phyloP scores from a whole-genome alignment of 1,139 yeast genomes.

The Hanseniaspora sp. region DNA sequence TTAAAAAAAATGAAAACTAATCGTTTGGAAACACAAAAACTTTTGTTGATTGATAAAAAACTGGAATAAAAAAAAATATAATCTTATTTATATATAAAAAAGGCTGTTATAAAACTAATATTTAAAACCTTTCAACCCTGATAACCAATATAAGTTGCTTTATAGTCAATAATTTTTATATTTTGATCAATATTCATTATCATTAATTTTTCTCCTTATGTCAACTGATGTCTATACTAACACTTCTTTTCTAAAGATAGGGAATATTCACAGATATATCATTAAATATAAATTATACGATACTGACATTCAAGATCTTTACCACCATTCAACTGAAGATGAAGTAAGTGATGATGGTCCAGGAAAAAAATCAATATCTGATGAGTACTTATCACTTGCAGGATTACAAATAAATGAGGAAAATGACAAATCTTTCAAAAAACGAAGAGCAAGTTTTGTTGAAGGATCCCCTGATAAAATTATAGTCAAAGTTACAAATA shows the following conservation, averaged over 20 bases:
- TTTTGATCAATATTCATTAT: not conserved
- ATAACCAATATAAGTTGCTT: too few relatives aligned
- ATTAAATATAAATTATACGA: constrained; percentile 37
- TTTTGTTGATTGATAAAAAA: too few relatives aligned
- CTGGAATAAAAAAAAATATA: too few relatives aligned
- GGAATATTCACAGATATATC: constrained; percentile 45
- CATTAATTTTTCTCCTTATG: not conserved
- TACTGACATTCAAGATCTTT: constrained; percentile 19
- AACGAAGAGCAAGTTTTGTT: constrained; percentile 22
- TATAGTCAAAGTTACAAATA: constrained; percentile 62
- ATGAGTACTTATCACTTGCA: too few relatives aligned
- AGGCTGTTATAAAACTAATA: too few relatives aligned
- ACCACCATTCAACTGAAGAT: not conserved
- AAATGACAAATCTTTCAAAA: not conserved
- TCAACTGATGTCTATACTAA: not conserved
- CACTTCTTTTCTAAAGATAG: constrained; percentile 39
- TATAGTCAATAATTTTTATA: too few relatives aligned
- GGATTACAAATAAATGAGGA: not conserved
- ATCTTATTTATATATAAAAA: too few relatives aligned
- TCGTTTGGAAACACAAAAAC: too few relatives aligned
- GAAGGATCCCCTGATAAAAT: constrained; percentile 24
- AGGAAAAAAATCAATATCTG: not conserved
- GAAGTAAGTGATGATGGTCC: not conserved
- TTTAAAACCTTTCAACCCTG: too few relatives aligned
- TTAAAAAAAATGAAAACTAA: too few relatives aligned